Evolutionary conservation across 1,284 basidiomycete genomes (phyloP).

Genomic region (Gomphus bonarii): DNA sequence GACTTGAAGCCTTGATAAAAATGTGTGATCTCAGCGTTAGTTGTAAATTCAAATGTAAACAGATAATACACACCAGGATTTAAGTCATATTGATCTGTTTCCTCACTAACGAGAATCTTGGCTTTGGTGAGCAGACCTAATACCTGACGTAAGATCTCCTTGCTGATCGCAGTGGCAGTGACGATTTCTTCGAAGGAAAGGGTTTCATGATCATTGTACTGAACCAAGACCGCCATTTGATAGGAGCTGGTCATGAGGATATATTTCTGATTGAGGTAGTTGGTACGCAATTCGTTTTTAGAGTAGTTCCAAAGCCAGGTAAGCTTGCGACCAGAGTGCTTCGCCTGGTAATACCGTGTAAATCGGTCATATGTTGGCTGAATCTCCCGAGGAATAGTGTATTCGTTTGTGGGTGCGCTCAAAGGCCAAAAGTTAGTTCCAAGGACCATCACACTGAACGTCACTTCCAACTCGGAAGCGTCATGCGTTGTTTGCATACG

Average conservation of each 20-base stretch:
- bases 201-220: slow-evolving; percentile 89
- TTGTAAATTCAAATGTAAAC: background rate
- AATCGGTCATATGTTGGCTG: slow-evolving; percentile 85
- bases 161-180: slow-evolving; percentile 75
- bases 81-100: slow-evolving; percentile 83
- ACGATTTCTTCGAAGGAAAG: slow-evolving; percentile 75
- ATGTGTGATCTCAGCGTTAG: background rate
- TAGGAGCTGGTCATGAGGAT: slow-evolving; percentile 93
- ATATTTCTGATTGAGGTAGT: slow-evolving; percentile 90
- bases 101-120: slow-evolving; percentile 81
- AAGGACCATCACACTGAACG: slow-evolving; percentile 89
- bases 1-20: slow-evolving; percentile 74
- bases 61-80: slow-evolving; percentile 63
- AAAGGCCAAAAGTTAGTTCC: slow-evolving; percentile 97
- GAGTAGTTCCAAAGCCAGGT: slow-evolving; percentile 98
- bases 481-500: slow-evolving; percentile 77
- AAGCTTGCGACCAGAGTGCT: slow-evolving; percentile 90
- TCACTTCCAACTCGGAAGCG: slow-evolving; percentile 74
- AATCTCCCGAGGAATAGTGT: slow-evolving; percentile 85
- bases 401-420: slow-evolving; percentile 74
- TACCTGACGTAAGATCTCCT: slow-evolving; percentile 79
- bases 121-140: slow-evolving; percentile 80
- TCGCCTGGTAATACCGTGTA: slow-evolving; percentile 87
- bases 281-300: slow-evolving; percentile 92
- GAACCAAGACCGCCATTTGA: slow-evolving; percentile 89